Evolutionary conservation across 2,329 filamentous ascomycete species (phyloP).

Genomic region (Exophiala xenobiotica): DNA sequence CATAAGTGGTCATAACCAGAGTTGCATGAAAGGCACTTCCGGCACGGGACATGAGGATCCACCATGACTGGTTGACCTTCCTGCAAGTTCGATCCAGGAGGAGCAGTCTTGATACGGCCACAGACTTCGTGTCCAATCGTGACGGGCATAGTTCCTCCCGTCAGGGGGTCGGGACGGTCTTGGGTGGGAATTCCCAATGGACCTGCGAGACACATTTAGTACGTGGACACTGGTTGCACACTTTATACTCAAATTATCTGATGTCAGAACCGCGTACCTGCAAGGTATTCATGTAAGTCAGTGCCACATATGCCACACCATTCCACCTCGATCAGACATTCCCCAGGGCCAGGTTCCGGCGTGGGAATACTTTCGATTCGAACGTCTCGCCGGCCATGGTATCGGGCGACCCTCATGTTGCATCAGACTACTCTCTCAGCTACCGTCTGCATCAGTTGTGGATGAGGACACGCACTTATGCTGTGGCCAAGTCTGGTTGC

Average conservation of each 20-base stretch:
- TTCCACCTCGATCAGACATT: constrained; percentile 38
- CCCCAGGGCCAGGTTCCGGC: constrained; percentile 39
- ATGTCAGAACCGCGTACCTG: no score
- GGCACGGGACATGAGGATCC: constrained; percentile 55
- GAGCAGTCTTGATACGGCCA: constrained; percentile 43
- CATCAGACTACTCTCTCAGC: no score
- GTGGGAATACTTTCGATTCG: constrained; percentile 43
- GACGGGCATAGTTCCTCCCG: constrained; percentile 49
- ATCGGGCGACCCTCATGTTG: constrained; percentile 47
- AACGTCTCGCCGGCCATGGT: constrained; percentile 44
- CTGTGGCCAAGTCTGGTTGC: no score
- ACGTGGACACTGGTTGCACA: no score
- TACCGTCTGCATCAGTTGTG: no score
- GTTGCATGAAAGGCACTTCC: constrained; percentile 50
- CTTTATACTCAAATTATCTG: no score
- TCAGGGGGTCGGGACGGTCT: constrained; percentile 52
- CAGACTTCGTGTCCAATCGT: constrained; percentile 56
- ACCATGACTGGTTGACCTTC: constrained; percentile 50
- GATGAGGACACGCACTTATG: no score
- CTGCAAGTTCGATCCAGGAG: constrained; percentile 33
- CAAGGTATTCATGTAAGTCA: constrained; percentile 48
- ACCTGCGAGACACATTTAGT: constrained; percentile 32
- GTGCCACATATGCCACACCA: constrained; percentile 33
- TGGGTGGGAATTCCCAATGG: constrained; percentile 45
- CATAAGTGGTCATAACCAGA: constrained; percentile 53